Evolutionary conservation across 768 basidiomycete species (phyloP).

Genomic region (Boletellus sp.): DNA sequence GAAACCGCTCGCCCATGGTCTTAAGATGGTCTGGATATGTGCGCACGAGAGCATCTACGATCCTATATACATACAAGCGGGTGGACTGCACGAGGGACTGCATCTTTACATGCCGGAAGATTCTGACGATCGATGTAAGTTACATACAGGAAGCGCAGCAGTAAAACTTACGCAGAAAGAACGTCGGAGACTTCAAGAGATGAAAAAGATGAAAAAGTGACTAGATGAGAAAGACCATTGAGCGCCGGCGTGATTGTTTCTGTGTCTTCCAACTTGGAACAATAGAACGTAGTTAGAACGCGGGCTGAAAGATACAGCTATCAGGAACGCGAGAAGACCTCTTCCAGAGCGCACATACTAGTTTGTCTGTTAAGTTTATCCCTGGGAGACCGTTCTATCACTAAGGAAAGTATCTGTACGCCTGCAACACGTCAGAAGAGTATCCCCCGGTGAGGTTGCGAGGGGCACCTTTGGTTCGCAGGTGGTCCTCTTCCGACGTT

Average conservation of each 20-base stretch:
- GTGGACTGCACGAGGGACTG: constrained; percentile 76
- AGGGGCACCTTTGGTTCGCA: constrained; percentile 71
- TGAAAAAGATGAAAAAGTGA: constrained; percentile 58
- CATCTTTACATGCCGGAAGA: constrained; percentile 80
- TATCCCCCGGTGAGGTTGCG: background rate
- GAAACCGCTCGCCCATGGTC: constrained; percentile 65
- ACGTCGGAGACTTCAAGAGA: constrained; percentile 61
- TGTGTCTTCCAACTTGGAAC: constrained; percentile 80
- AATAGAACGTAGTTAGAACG: constrained; percentile 79
- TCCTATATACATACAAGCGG: constrained; percentile 74
- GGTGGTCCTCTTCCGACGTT: constrained; percentile 76
- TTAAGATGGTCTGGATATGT: constrained; percentile 53
- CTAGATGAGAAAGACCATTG: constrained; percentile 67
- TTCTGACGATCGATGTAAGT: constrained; percentile 36
- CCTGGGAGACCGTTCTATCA: constrained; percentile 58
- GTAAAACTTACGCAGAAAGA: constrained; percentile 49
- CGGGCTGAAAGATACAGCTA: constrained; percentile 50
- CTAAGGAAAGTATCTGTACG: constrained; percentile 73
- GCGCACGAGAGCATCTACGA: constrained; percentile 62
- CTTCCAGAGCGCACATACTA: constrained; percentile 46
- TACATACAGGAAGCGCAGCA: background rate
- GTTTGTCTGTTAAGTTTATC: constrained; percentile 74
- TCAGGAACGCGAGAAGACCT: background rate
- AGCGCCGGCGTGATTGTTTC: constrained; percentile 82
- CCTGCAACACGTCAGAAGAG: constrained; percentile 44